Evolutionary conservation across 2,329 filamentous ascomycete species (phyloP).

Genomic region (Fonsecaea pugnacius): DNA sequence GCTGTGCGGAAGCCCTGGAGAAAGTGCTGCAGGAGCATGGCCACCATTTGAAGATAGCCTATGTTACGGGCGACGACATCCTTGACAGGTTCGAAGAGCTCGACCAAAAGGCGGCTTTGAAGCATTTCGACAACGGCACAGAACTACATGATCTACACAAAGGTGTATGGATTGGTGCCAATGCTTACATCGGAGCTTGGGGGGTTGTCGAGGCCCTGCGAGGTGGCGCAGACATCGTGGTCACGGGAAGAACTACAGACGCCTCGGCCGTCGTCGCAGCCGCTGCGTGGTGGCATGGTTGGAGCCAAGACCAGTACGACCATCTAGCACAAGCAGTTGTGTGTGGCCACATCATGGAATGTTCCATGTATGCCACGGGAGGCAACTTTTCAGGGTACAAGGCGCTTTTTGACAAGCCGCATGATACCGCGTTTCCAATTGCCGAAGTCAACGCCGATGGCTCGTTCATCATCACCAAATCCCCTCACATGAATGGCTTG

Average conservation of each 20-base stretch:
- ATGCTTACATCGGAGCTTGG: conserved; percentile 42
- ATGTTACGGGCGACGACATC: no score
- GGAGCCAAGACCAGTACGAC: conserved; percentile 44
- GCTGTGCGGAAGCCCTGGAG: no score
- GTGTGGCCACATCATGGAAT: conserved; percentile 45
- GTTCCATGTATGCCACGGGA: conserved; percentile 49
- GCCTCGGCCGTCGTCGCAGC: conserved; percentile 47
- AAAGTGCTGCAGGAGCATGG: no score
- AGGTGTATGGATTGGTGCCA: no score
- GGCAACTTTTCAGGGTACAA: conserved; percentile 51
- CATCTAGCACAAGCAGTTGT: conserved; percentile 45
- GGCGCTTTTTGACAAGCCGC: conserved; percentile 40
- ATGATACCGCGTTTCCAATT: conserved; percentile 51
- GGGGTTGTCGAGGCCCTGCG: conserved; percentile 45
- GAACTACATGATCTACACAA: no score
- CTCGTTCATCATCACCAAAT: conserved; percentile 48
- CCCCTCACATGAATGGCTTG: conserved; percentile 44
- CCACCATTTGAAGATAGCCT: no score
- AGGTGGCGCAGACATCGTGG: conserved; percentile 48
- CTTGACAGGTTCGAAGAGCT: no score
- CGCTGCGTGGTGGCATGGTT: conserved; percentile 48
- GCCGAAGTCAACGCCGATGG: conserved; percentile 49
- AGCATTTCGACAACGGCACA: no score
- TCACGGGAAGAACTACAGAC: conserved; percentile 49
- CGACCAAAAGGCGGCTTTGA: no score